phyloP scores from a whole-genome alignment of 371 early-diverging fungal genomes.

The Mortierella sp. region DNA sequence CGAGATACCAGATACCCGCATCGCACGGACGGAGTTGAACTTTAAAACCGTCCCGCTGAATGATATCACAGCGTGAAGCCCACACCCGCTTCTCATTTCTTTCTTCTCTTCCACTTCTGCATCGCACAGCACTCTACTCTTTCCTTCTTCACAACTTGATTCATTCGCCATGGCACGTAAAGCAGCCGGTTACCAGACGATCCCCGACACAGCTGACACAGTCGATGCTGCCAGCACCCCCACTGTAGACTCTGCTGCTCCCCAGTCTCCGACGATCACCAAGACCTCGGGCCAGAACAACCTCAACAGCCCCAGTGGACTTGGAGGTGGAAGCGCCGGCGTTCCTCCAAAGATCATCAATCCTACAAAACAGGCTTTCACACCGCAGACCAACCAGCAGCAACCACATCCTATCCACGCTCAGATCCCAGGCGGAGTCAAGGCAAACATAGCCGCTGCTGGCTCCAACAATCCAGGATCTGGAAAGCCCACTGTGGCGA shows the following conservation, averaged over 20 bases:
- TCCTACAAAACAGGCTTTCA: conserved; percentile 48
- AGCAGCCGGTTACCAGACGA: conserved; percentile 23
- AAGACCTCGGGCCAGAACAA: conserved; percentile 31
- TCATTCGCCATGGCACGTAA: conserved; percentile 28
- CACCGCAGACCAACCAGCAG: conserved; percentile 24
- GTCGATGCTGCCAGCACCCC: not conserved
- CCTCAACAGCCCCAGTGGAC: conserved; percentile 16
- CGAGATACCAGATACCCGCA: no score
- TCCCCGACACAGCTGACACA: conserved; percentile 12
- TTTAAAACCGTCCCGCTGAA: not conserved
- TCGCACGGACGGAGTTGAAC: conserved; percentile 5
- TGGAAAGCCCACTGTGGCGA: conserved; percentile 6
- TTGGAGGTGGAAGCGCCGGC: conserved; percentile 35
- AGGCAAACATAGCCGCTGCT: conserved; percentile 20
- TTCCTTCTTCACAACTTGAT: not conserved
- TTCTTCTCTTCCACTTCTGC: not conserved
- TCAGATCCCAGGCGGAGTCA: conserved; percentile 38
- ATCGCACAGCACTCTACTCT: not conserved
- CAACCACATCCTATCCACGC: conserved; percentile 50
- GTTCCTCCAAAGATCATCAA: conserved; percentile 54
- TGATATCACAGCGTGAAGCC: conserved; percentile 3
- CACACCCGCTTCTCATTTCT: not conserved
- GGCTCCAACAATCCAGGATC: conserved; percentile 9
- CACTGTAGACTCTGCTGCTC: conserved; percentile 2
- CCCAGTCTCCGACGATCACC: conserved; percentile 5